Evolutionary conservation across 805 yeast genomes (phyloP), one percentile per base, ranked within the genome.

Genomic region (Candida tallmaniae): DNA sequence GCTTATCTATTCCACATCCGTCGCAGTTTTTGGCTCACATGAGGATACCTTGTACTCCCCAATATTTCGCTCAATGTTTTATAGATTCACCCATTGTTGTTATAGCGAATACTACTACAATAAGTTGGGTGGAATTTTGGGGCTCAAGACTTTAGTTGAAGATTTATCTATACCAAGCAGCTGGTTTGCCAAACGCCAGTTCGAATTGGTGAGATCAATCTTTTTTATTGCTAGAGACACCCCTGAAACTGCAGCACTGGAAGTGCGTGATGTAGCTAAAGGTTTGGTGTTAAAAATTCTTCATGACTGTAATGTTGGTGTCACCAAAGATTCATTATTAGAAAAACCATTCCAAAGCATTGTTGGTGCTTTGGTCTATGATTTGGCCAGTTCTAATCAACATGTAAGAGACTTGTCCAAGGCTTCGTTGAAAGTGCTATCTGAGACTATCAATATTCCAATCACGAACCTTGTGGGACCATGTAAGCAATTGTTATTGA

Each of bases 171-270:
- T 86, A 29, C 85, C 96, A 0, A 62, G 77, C 3, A 61, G 68
- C 2, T 88, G 95, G 79, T 78, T 90, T 51, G 72, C 74, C 35
- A 73, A 77, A 29, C 74, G 90, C 23, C 96, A 88, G 51, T 73
- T 83, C 45, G 97, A 93, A 52, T 68, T 93, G 22, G 78, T 86
- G 2, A 73, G 95, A 29, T 87, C 96, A 0, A 73, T 93, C 56
- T 78, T 90, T 45, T 94, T 88, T 59, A 95, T 90, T 3, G 65
- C 90, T 41, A 76, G 95, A 51, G 99, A 93, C 50, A 82, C 94
- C 0, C 89, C 95, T 0, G 71, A 78, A 2, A 94, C 89, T 29
- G 93, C 90, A 2, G 97, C 97, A 0, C 71, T 77, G 29, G 78
- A 73, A 41, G 95, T 90, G 10, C 69, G 87, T 25, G 73, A 72